Conservation (phyloP, 495 filamentous ascomycete species). For the Podospora pseudopauciseta region DNA sequence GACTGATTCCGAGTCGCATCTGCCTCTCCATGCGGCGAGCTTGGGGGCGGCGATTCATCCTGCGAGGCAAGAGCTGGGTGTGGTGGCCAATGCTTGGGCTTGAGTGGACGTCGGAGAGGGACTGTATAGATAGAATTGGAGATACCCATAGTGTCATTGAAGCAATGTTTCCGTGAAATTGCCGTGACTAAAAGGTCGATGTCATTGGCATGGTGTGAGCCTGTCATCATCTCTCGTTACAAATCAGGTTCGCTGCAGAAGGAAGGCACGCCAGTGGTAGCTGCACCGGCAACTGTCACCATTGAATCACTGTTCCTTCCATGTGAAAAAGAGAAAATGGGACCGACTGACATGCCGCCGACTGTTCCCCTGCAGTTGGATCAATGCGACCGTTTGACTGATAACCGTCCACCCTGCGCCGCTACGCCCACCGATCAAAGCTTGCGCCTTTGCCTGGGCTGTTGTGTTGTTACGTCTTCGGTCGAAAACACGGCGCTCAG, state of each 20-base stretch:
- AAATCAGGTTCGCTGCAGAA: neutral
- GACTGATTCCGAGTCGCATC: conserved; percentile 3
- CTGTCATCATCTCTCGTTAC: neutral
- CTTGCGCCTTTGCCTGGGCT: neutral
- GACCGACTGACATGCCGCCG: neutral
- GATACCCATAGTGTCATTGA: no score
- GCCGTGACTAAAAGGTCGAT: no score
- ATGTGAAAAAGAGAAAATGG: neutral
- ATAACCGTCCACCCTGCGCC: neutral
- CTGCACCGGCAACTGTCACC: neutral
- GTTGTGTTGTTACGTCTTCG: neutral
- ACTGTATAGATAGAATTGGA: neutral
- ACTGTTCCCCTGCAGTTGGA: neutral
- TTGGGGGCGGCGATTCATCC: neutral
- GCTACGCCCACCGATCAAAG: neutral
- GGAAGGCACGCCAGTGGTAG: neutral
- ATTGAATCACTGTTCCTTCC: neutral
- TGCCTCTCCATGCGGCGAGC: neutral
- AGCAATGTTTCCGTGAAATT: no score
- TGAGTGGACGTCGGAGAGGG: neutral
- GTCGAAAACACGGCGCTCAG: neutral
- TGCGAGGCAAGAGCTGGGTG: conserved; percentile 1
- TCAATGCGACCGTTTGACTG: neutral
- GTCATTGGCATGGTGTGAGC: neutral
- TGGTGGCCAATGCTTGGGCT: conserved; percentile 7